phyloP scores from a whole-genome alignment of 441 rosid species.

The Erodium moschatum region DNA sequence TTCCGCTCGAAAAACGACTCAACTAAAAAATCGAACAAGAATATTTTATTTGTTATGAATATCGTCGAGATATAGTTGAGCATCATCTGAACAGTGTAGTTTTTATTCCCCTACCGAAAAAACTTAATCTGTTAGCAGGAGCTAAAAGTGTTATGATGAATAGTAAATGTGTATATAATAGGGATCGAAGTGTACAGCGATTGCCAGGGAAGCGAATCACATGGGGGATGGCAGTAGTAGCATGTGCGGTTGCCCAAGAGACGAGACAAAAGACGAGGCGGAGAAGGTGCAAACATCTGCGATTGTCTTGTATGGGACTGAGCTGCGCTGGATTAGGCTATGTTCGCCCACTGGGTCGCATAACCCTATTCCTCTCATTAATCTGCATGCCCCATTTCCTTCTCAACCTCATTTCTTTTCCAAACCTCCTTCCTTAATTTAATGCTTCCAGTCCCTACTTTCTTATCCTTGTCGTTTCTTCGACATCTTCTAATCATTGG shows the following conservation, averaged over 20 bases:
- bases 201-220: constrained; percentile 28
- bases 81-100: no score
- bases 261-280: neutral
- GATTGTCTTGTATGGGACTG: neutral
- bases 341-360: constrained; percentile 15
- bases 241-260: constrained; percentile 19
- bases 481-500: neutral
- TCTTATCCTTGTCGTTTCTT: neutral
- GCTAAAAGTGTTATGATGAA: no score
- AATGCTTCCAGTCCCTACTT: neutral
- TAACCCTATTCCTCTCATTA: neutral
- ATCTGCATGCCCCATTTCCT: neutral
- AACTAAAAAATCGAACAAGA: no score
- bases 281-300: constrained; percentile 10
- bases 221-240: constrained; percentile 25
- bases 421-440: no score
- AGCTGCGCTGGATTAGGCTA: constrained; percentile 7
- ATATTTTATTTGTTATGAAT: no score
- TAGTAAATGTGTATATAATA: no score
- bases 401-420: neutral
- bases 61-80: no score
- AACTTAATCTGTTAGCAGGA: no score
- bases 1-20: no score
- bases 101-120: no score
- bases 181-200: neutral